Base-by-base conservation (phyloP, 169 alveolate species). In the Neospora caninum region DNA sequence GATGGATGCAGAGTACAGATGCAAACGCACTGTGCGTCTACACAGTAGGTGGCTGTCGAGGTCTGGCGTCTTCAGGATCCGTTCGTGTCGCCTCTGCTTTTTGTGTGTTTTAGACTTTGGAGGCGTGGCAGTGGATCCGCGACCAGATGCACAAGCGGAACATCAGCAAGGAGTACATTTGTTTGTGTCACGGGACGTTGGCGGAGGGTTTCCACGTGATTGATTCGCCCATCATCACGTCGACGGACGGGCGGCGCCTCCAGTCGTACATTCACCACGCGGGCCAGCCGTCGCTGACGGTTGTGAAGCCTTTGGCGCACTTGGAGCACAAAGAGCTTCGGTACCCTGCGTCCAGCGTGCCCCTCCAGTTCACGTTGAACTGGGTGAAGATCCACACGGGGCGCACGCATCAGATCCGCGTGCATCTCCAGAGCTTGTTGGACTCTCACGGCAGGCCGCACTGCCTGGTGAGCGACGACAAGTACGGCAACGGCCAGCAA, bases 401-500 rank as follows among this genome's bases (percentile, higher is more conserved):
- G 41, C 43, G 92, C 25, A 87, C 92, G 38, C 92, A 87, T 58
- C 92, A 87, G 82, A 87, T 87, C 16, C 92, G 92, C 83, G 92
- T 87, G 58, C 92, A 87, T 45, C 36, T 87, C 82, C 80, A 53
- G 58, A 20, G 42, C 25, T 78, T 86, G 18, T 25, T 49, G 42
- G 91, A 42, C 49, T 67, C 41, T 7, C 27, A 2, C 38, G 91
- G 89, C 38, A 7, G 67, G 1, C 89, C 54, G 10, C 89, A 82
- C 64, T 82, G 67, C 67, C 67, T 82, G n/a, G 89, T 82, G 16
- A 82, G 89, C 89, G 89, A 82, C 41, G 89, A 82, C 39, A 82
- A 82, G 36, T 82, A 82, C 38, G 89, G 89, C 13, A 38, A 82
- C 38, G 53, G 89, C 34, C 64, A 42, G 41, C 89, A 82, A 27